Conservation (phyloP, 2,329 filamentous ascomycete species). For the Trichoderma harzianum region DNA sequence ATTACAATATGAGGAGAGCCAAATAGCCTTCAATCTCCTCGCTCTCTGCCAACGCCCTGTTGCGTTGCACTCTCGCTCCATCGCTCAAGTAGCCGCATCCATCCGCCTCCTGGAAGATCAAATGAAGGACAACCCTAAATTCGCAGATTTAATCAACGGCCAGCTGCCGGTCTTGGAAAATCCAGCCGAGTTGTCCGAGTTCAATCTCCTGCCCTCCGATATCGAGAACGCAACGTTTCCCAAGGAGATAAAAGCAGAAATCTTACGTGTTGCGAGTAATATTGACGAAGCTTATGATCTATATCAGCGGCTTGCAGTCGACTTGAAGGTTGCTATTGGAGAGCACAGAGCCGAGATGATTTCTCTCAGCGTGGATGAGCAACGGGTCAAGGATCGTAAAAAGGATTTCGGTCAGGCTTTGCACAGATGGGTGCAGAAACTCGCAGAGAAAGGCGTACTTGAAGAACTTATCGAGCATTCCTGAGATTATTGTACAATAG, state of each 20-base stretch:
- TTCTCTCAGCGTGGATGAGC: constrained; percentile 45
- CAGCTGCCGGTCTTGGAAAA: constrained; percentile 26
- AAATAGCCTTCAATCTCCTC: constrained; percentile 73
- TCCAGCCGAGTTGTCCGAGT: constrained; percentile 29
- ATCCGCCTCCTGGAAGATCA: constrained; percentile 38
- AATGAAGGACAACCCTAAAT: constrained; percentile 23
- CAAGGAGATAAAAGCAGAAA: constrained; percentile 17
- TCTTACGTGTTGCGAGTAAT: constrained; percentile 17
- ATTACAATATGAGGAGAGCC: constrained; percentile 59
- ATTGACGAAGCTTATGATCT: constrained; percentile 33
- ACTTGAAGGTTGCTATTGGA: constrained; percentile 41
- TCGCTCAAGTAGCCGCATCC: constrained; percentile 42
- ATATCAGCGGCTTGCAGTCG: constrained; percentile 37
- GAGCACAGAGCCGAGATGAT: constrained; percentile 49
- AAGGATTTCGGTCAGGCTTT: constrained; percentile 69
- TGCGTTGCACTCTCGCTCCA: constrained; percentile 43
- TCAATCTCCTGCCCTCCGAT: constrained; percentile 28
- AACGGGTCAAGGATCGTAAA: constrained; percentile 52
- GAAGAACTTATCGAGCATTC: constrained; percentile 36
- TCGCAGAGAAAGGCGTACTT: constrained; percentile 65
- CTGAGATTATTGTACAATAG: background rate
- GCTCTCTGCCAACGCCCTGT: constrained; percentile 69
- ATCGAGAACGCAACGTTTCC: constrained; percentile 26
- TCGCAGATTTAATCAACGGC: constrained; percentile 24
- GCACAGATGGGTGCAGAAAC: constrained; percentile 63